Evolutionary conservation across 2,329 filamentous ascomycete genomes (phyloP).

Genomic region (Alternaria metachromatica): DNA sequence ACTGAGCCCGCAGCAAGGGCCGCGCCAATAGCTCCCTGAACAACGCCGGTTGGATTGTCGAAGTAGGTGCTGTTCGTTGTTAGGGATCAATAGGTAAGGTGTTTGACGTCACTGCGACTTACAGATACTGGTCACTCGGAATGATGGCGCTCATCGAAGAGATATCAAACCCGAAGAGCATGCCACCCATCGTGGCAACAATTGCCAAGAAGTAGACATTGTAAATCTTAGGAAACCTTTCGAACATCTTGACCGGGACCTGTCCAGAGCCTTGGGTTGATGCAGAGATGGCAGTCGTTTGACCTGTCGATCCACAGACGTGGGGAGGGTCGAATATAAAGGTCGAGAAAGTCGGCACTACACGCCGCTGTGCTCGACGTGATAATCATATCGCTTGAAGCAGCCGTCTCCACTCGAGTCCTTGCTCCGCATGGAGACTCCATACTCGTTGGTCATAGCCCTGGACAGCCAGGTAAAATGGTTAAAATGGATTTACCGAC

Average conservation of each 20-base stretch:
- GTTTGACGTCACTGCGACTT: constrained; percentile 2
- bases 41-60: constrained; percentile 56
- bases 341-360: not conserved
- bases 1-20: constrained; percentile 74
- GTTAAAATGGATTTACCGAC: constrained; percentile 4
- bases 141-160: constrained; percentile 68
- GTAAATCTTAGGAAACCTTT: constrained; percentile 57
- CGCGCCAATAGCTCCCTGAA: constrained; percentile 59
- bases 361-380: not conserved
- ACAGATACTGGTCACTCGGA: constrained; percentile 21
- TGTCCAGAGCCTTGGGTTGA: constrained; percentile 9
- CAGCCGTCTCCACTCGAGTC: constrained; percentile 11
- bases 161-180: constrained; percentile 81
- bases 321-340: constrained; percentile 17
- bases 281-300: constrained; percentile 4
- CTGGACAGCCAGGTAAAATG: constrained; percentile 7
- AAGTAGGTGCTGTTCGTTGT: constrained; percentile 51
- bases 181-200: constrained; percentile 68
- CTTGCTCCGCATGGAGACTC: constrained; percentile 9
- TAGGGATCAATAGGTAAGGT: not conserved
- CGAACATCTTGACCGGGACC: constrained; percentile 36
- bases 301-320: constrained; percentile 5
- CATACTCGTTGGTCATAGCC: constrained; percentile 3
- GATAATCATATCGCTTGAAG: not conserved
- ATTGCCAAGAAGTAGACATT: constrained; percentile 66